Percentiles rank a stretch among this genome's conserved stretches.
These are phyloP conservation scores for Tricladium varicosporioides DNA, from an alignment of 2,329 filamentous ascomycete genomes.

Conservation along the genomic window DNA sequence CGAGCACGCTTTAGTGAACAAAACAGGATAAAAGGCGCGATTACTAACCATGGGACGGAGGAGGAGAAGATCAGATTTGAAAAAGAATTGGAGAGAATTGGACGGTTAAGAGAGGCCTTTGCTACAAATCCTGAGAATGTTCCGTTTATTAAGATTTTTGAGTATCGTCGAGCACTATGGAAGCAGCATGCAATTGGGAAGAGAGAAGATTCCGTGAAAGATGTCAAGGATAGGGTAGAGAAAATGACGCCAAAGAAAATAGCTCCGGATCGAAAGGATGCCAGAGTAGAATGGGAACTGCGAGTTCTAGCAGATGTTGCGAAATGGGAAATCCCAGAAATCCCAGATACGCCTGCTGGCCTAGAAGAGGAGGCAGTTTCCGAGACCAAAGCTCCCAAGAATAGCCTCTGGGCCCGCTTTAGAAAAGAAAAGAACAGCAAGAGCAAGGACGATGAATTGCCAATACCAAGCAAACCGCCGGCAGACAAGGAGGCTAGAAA, in stretches of 20 bases:
- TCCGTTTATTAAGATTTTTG: not conserved
- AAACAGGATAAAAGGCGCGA: not conserved
- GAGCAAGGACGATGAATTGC: not conserved
- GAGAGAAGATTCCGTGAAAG: not conserved
- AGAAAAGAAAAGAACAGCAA: not conserved
- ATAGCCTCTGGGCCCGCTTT: no score
- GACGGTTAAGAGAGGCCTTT: not conserved
- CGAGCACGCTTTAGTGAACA: slow-evolving; percentile 1
- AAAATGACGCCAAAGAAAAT: not conserved
- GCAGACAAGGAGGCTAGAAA: no score
- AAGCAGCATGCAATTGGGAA: not conserved
- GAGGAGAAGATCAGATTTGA: not conserved
- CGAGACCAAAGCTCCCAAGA: no score
- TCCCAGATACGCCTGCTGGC: no score
- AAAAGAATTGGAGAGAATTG: not conserved
- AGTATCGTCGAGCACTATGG: not conserved
- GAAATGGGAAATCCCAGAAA: no score
- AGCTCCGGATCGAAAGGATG: not conserved
- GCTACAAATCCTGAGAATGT: not conserved
- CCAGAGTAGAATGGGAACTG: no score
- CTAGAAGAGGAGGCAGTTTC: no score
- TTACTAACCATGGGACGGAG: not conserved
- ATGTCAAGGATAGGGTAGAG: not conserved
- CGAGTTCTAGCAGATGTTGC: no score
- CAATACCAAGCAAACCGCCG: not conserved